A percentile compares a stretch with the other conserved stretches of the same genome.
These are phyloP conservation scores for Metarhizium humberi DNA, from an alignment of 2,329 filamentous ascomycete species.

Conservation along the genomic window DNA sequence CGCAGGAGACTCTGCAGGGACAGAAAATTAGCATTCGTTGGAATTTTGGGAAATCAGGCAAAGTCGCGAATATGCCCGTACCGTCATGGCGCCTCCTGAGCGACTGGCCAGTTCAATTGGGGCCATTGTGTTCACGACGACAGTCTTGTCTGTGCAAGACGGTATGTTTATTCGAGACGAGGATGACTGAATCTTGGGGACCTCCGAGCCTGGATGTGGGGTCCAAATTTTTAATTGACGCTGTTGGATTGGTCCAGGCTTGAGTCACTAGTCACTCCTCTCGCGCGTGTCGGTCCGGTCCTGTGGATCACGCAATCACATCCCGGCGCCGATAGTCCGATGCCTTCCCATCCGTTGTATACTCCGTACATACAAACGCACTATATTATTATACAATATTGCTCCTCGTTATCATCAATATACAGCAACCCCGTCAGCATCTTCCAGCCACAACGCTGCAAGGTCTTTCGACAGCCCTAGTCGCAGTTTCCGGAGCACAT, in stretches of 20 bases:
- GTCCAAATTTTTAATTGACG: slow-evolving; percentile 24
- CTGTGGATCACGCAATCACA: slow-evolving; percentile 1
- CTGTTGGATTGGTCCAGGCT: slow-evolving; percentile 23
- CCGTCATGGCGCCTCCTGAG: slow-evolving; percentile 37
- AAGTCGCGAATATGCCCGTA: slow-evolving; percentile 15
- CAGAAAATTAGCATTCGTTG: neutral
- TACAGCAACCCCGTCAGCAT: slow-evolving; percentile 47
- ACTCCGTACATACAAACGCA: too few relatives aligned
- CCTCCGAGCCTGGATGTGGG: neutral
- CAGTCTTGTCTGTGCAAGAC: neutral
- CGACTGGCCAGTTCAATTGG: slow-evolving; percentile 41
- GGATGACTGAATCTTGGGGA: neutral
- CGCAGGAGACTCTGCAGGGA: slow-evolving; percentile 27
- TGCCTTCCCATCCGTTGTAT: neutral
- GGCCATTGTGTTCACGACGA: slow-evolving; percentile 29
- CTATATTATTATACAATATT: neutral
- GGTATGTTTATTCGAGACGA: neutral
- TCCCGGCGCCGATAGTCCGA: neutral
- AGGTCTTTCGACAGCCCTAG: slow-evolving; percentile 67
- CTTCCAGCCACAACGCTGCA: slow-evolving; percentile 57
- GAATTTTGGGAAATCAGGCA: too few relatives aligned
- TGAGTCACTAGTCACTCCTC: neutral
- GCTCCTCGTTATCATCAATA: slow-evolving; percentile 16
- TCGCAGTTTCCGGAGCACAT: slow-evolving; percentile 65
- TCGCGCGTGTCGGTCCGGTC: too few relatives aligned